A percentile compares a stretch with the other conserved stretches of the same genome.
These are phyloP conservation scores for Colletotrichum lini DNA, from an alignment of 2,329 filamentous ascomycete genomes.

Conservation along the genomic window DNA sequence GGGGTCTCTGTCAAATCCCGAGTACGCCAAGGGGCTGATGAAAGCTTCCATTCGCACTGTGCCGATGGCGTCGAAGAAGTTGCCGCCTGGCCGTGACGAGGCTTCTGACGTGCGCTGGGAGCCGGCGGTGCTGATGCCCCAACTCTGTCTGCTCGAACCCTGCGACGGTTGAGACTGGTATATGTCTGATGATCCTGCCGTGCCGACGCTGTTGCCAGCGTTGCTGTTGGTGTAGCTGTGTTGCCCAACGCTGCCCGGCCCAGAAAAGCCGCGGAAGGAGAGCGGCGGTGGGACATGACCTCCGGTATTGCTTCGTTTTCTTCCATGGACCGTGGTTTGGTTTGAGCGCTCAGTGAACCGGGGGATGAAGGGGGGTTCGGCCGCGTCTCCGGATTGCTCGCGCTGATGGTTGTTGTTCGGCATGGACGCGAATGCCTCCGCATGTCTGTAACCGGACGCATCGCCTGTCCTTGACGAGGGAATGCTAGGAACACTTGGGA, in stretches of 20 bases:
- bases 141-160: conserved; percentile 56
- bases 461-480: conserved; percentile 56
- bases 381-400: conserved; percentile 70
- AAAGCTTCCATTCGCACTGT: conserved; percentile 98
- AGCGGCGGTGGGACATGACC: conserved; percentile 79
- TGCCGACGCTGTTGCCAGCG: conserved; percentile 70
- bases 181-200: conserved; percentile 72
- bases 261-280: conserved; percentile 85
- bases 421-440: conserved; percentile 55
- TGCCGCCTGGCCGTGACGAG: conserved; percentile 63
- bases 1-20: conserved; percentile 61
- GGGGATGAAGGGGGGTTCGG: conserved; percentile 80
- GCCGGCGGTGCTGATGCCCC: conserved; percentile 60
- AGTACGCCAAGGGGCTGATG: conserved; percentile 75
- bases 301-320: conserved; percentile 92
- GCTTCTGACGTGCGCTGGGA: conserved; percentile 70
- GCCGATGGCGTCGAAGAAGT: conserved; percentile 89
- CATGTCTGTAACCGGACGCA: conserved; percentile 53
- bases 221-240: conserved; percentile 70
- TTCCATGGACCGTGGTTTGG: conserved; percentile 72
- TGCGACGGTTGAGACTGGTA: conserved; percentile 69
- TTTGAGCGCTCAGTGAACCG: conserved; percentile 74
- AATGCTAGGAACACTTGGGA: conserved; percentile 65
- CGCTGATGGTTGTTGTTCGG: conserved; percentile 59
- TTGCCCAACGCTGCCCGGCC: conserved; percentile 59